Base-by-base conservation (phyloP, 371 early-diverging fungal species). In the Coemansia sp. region DNA sequence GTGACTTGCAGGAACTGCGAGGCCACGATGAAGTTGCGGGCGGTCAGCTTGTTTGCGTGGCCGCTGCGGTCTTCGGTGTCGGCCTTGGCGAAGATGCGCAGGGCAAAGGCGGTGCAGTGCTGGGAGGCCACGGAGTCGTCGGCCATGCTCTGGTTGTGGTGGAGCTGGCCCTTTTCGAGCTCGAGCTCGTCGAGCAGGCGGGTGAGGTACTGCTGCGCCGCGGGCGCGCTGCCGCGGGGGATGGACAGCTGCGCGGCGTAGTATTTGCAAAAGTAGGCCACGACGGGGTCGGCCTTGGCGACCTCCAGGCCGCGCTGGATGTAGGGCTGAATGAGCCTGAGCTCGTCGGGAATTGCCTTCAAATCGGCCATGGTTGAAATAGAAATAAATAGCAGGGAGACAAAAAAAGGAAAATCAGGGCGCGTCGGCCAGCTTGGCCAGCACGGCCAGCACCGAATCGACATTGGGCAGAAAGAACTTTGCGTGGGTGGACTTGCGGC, bases 401-500 rank as follows among this genome's bases (percentile, higher is more conserved):
- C 32, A 36, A 36, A 43, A 59, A 34, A 52, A 47, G 26, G 11
- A 47, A 26, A 50, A 3, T 14, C 47, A 30, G 14, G 35, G 5
- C 10, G 5, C 8, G 49, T 59, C 67, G 13, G 32, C 55, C n/a
- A 76, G 61, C 45, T 61, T 65, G 40, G 64, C 51, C 48, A 76
- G 53, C 1, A 76, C 41, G 1, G 63, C 20, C 34, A 72, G 57
- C 16, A 76, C 76, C 5, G 78, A 70, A 32, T 76, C 78, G 11
- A 78, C 79, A 43, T 79, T 59, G 3, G 70, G 66, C 65, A 96
- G 83, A 65, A 88, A 96, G 69, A 83, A 90, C 62, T 85, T 86
- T 39, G 98, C 97, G 65, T 94, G 94, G 0, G 98, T 95, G 74
- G 90, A 90, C 70, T 98, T 98, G 82, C 94, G 93, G 11, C 97